Percentiles rank a stretch among this genome's conserved stretches.
Conservation (phyloP, 768 basidiomycete genomes). For the Suillus subalutaceus region DNA sequence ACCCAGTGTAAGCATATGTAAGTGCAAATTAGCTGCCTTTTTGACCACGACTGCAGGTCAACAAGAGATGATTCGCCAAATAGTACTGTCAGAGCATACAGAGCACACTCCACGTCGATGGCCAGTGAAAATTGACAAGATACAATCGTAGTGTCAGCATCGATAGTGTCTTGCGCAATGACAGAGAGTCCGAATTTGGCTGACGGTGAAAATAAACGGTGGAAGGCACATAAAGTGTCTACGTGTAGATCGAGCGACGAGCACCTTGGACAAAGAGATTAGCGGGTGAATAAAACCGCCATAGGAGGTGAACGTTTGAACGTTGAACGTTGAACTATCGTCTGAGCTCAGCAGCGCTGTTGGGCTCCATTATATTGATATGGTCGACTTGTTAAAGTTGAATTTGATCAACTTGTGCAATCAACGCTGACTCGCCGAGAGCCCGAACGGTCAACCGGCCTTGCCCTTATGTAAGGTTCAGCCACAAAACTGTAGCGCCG, state of each 20-base stretch:
- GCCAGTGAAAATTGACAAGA: constrained; percentile 69
- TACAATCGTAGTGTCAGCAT: constrained; percentile 56
- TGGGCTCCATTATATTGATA: neutral
- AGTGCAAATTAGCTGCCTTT: constrained; percentile 66
- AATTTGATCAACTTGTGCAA: neutral
- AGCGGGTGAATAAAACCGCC: constrained; percentile 56
- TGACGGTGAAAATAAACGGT: constrained; percentile 20
- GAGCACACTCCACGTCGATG: constrained; percentile 57
- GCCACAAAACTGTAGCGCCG: no score
- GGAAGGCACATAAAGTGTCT: constrained; percentile 1
- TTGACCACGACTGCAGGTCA: constrained; percentile 48
- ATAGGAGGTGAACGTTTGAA: constrained; percentile 19
- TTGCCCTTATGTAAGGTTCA: no score
- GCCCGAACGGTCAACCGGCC: no score
- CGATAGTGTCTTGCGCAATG: constrained; percentile 50
- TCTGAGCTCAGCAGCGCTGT: constrained; percentile 34
- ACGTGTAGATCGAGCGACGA: neutral
- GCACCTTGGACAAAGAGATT: constrained; percentile 52
- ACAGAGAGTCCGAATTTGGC: constrained; percentile 50
- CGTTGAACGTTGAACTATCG: constrained; percentile 45
- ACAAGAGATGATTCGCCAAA: constrained; percentile 29
- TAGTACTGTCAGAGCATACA: constrained; percentile 43
- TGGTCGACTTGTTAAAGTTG: neutral
- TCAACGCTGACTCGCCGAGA: no score
- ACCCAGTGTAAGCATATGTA: constrained; percentile 55